Percentiles rank a stretch among this genome's conserved stretches.
These are phyloP conservation scores for Brettanomyces nanus DNA, from an alignment of 805 yeast species.

Conservation along the genomic window DNA sequence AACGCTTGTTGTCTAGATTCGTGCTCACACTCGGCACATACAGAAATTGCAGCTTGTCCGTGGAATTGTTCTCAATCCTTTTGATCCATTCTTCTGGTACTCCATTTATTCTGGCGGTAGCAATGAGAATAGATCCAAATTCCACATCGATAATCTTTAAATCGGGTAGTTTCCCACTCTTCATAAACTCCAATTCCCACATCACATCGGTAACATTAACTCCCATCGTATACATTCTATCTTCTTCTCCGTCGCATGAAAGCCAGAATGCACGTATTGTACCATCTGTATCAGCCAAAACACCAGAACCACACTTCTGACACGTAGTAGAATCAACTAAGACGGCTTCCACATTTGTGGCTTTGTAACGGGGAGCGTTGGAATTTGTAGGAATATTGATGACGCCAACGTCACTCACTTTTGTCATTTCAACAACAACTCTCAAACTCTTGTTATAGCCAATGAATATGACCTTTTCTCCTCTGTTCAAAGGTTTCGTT, in stretches of 20 bases:
- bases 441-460: slow-evolving; percentile 71
- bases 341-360: slow-evolving; percentile 72
- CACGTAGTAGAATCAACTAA: slow-evolving; percentile 66
- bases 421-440: slow-evolving; percentile 64
- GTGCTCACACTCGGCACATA: slow-evolving; percentile 55
- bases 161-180: slow-evolving; percentile 42
- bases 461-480: slow-evolving; percentile 68
- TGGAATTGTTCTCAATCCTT: slow-evolving; percentile 43
- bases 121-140: slow-evolving; percentile 56
- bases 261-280: slow-evolving; percentile 80
- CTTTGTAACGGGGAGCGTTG: slow-evolving; percentile 73
- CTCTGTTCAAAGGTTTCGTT: slow-evolving; percentile 51
- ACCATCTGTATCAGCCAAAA: slow-evolving; percentile 70
- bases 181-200: slow-evolving; percentile 47
- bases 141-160: slow-evolving; percentile 73
- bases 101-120: slow-evolving; percentile 78
- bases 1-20: slow-evolving; percentile 20
- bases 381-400: slow-evolving; percentile 63
- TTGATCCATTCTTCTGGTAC: slow-evolving; percentile 79
- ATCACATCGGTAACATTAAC: slow-evolving; percentile 62
- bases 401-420: slow-evolving; percentile 68
- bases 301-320: slow-evolving; percentile 68
- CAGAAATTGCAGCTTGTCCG: slow-evolving; percentile 64
- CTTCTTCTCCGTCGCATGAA: slow-evolving; percentile 70
- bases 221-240: slow-evolving; percentile 64